These are phyloP conservation scores for Cardiospermum halicacabum DNA, from an alignment of 345 rosid species.

Conservation along the genomic window DNA sequence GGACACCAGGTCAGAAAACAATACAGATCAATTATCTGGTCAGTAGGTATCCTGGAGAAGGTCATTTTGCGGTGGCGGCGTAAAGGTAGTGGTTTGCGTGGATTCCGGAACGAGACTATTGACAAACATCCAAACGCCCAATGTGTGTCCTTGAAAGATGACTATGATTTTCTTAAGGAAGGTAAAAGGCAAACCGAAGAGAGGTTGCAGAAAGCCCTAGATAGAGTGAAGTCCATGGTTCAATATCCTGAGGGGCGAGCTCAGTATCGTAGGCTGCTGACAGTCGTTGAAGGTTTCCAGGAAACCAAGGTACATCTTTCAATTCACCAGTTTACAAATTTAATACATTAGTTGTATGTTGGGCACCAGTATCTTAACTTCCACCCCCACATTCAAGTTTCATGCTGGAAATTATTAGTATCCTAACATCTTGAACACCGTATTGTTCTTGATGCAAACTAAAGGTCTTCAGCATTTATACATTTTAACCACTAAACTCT, in stretches of 20 bases:
- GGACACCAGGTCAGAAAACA: constrained; percentile 91
- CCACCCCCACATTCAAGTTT: not conserved
- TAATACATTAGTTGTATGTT: too few species aligned
- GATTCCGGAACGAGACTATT: constrained; percentile 53
- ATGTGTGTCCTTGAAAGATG: constrained; percentile 42
- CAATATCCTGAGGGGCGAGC: constrained; percentile 83
- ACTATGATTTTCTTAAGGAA: constrained; percentile 78
- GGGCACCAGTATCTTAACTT: too few species aligned
- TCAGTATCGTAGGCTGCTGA: constrained; percentile 82
- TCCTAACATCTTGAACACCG: not conserved
- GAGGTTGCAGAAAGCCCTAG: constrained; percentile 78
- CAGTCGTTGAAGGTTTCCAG: constrained; percentile 61
- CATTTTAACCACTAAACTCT: not conserved
- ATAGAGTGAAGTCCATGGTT: constrained; percentile 91
- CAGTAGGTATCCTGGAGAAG: constrained; percentile 88
- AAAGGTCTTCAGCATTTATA: not conserved
- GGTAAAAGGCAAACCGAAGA: constrained; percentile 92
- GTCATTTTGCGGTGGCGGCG: constrained; percentile 92
- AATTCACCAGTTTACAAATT: not conserved
- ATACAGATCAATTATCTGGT: constrained; percentile 68
- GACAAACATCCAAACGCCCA: constrained; percentile 33
- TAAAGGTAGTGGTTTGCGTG: constrained; percentile 81
- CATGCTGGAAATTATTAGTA: not conserved
- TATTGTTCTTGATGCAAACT: not conserved
- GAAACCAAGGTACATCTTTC: constrained; percentile 50